These are phyloP conservation scores for Talaromyces sp. DNA, from an alignment of 2,329 filamentous ascomycete species.

Conservation along the genomic window DNA sequence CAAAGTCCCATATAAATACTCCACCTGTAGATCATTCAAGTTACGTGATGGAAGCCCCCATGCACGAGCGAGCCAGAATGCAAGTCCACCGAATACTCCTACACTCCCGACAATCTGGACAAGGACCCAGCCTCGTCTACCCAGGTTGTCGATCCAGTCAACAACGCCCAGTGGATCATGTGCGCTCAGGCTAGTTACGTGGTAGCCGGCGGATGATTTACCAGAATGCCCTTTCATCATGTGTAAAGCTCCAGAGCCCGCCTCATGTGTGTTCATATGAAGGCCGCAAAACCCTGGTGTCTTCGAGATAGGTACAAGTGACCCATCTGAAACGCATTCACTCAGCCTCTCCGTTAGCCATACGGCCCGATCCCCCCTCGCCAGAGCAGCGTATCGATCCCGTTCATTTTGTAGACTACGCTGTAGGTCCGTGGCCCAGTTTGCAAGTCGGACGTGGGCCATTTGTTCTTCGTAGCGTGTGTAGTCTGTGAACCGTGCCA, in stretches of 20 bases:
- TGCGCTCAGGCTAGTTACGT: constrained; percentile 48
- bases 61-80: constrained; percentile 60
- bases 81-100: constrained; percentile 72
- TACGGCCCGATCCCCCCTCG: constrained; percentile 64
- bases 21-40: constrained; percentile 35
- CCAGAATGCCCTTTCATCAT: constrained; percentile 28
- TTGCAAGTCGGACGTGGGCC: constrained; percentile 71
- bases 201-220: constrained; percentile 34
- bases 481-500: constrained; percentile 64
- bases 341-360: constrained; percentile 70
- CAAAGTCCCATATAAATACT: constrained; percentile 24
- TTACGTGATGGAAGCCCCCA: constrained; percentile 41
- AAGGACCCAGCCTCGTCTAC: constrained; percentile 65
- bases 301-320: constrained; percentile 56
- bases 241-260: constrained; percentile 24
- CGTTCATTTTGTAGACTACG: constrained; percentile 73
- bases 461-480: constrained; percentile 63
- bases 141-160: constrained; percentile 67
- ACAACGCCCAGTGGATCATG: constrained; percentile 81
- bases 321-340: constrained; percentile 69
- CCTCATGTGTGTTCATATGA: constrained; percentile 25
- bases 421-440: constrained; percentile 82
- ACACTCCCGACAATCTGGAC: constrained; percentile 75
- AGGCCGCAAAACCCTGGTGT: constrained; percentile 34
- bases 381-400: constrained; percentile 66